Base-by-base conservation (phyloP, 257 asterid genomes). In the Parsonsia alboflavescens region DNA sequence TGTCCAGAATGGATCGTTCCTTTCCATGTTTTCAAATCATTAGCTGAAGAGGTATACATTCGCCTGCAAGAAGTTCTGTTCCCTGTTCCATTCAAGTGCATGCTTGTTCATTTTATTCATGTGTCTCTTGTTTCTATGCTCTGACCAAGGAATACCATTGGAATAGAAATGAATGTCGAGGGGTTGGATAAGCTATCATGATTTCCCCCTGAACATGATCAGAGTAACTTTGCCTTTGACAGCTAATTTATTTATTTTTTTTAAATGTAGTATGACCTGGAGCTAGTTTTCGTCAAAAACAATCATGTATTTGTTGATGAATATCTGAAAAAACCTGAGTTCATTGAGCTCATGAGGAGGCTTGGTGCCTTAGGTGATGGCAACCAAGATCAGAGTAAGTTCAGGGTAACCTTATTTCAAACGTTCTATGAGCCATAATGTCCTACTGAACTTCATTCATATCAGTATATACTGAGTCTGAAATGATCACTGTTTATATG, bases 1-100 rank as follows among this genome's bases (percentile, higher is more conserved):
- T 95, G 98, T 69, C 99, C 99, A 2, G 99, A 92, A 79, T 95
- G 98, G 99, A 85, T 92, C 45, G 98, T 95, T 70, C 98, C 99
- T 41, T 87, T 95, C 76, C 93, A 83, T 66, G 82, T 92, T 75
- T 95, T 95, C 88, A 95, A 95, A 79, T 67, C 89, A 81, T 83
- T 95, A 78, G 98, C 98, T 9, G 98, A 95, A 82, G 98, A 92
- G 99, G 98, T 93, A 84, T 10, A 46, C 12, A 26, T 24, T 45
- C 46, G 21, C 72, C 36, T 63, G 57, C 71, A 36, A 6, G 52
- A 57, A 44, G 71, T 28, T 76, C 72, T 64, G 33, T 42, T 63
- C n/a, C 46, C 42, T 61, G 21, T 26, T 71, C 75, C 36, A 22
- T 49, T 48, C 13, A 42, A 46, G 9, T 70, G 39, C 17, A 10